Evolutionary conservation across 352 stramenopile species (phyloP).

Genomic region (Phytophthora pinifolia): DNA sequence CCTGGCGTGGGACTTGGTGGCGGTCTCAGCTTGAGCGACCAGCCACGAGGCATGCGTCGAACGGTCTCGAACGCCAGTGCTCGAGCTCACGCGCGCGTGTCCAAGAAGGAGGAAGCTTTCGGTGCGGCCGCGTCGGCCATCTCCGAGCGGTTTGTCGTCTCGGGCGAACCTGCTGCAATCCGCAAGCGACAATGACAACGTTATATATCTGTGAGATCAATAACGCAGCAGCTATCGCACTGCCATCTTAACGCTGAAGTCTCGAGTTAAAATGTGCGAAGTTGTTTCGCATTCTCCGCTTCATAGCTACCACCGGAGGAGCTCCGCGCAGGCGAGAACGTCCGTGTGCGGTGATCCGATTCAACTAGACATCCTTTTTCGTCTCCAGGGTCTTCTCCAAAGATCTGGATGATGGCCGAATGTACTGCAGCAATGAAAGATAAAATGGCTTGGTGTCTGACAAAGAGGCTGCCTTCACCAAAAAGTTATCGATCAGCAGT

Average conservation of each 20-base stretch:
- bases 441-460: no score
- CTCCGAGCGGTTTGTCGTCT: constrained; percentile 73
- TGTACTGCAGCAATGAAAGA: constrained; percentile 1
- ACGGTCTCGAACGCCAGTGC: constrained; percentile 58
- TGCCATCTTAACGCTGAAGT: no score
- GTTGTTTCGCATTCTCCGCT: no score
- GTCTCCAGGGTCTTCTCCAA: background rate
- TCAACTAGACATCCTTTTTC: constrained; percentile 2
- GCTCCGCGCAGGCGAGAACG: no score
- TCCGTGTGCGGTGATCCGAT: no score
- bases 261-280: no score
- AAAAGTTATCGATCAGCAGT: constrained; percentile 4
- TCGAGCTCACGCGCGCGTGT: constrained; percentile 70
- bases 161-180: constrained; percentile 25
- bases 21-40: constrained; percentile 33
- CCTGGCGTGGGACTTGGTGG: constrained; percentile 38
- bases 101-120: constrained; percentile 86
- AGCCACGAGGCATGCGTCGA: constrained; percentile 48
- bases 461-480: constrained; percentile 1
- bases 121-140: constrained; percentile 75
- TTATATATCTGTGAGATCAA: no score
- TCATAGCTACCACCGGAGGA: no score
- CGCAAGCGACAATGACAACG: constrained; percentile 32
- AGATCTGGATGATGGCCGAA: constrained; percentile 1
- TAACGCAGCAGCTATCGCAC: no score